phyloP scores from a whole-genome alignment of 1,139 yeast species.

The Schwanniomyces etchellsii region DNA sequence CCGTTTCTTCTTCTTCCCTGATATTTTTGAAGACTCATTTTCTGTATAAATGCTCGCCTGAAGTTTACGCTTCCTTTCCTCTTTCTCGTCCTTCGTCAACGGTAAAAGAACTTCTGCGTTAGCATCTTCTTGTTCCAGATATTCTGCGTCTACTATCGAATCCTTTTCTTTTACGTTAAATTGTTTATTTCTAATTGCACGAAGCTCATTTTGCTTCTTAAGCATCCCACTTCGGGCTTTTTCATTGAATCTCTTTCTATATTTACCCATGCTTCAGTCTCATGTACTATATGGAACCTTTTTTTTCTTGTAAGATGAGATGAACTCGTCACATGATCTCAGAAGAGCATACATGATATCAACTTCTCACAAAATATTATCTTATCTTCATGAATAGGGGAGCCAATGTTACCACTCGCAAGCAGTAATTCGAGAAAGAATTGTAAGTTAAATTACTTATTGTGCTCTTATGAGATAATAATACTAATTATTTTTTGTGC shows the following conservation, averaged over 20 bases:
- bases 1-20: constrained; percentile 71
- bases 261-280: constrained; percentile 61
- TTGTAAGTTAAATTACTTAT: neutral
- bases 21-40: constrained; percentile 60
- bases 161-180: constrained; percentile 46
- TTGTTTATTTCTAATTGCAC: constrained; percentile 63
- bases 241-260: constrained; percentile 75
- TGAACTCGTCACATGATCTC: constrained; percentile 1
- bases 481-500: constrained; percentile 19
- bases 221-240: constrained; percentile 84
- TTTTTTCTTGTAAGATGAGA: constrained; percentile 5
- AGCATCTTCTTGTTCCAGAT: constrained; percentile 25
- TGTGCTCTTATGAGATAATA: constrained; percentile 6
- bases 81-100: constrained; percentile 52
- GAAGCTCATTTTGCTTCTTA: constrained; percentile 70
- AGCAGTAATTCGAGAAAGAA: neutral
- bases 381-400: neutral
- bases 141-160: constrained; percentile 15
- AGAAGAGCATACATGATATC: constrained; percentile 1
- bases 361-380: neutral
- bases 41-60: constrained; percentile 50
- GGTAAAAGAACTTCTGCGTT: constrained; percentile 57
- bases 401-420: neutral
- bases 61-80: constrained; percentile 59
- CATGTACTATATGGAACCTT: constrained; percentile 1